Percentiles rank a stretch among this genome's conserved stretches.
Evolutionary conservation across 192 early-diverging fungal genomes (phyloP).

Genomic region (Phlyctochytrium planicorne): DNA sequence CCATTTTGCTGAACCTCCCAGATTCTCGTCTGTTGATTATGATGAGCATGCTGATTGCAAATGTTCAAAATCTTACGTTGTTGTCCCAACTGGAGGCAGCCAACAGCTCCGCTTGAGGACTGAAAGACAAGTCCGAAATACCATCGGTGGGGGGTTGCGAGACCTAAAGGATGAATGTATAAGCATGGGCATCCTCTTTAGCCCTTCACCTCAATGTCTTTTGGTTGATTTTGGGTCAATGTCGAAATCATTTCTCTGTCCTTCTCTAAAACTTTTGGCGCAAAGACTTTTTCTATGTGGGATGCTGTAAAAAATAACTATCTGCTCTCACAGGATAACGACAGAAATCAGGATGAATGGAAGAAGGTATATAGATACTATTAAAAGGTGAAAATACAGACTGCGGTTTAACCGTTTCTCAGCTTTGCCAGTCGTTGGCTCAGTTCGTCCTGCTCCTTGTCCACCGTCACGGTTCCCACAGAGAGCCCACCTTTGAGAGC

Average conservation of each 20-base stretch:
- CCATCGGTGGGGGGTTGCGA: conserved; percentile 18
- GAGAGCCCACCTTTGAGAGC: conserved; percentile 26
- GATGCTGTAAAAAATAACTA: too few species aligned
- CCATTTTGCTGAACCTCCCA: conserved; percentile 85
- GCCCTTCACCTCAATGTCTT: conserved; percentile 18
- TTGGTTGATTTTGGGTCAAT: conserved; percentile 6
- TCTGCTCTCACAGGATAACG: too few species aligned
- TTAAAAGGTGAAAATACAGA: too few species aligned
- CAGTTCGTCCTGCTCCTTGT: conserved; percentile 60
- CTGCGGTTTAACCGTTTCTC: conserved; percentile 49
- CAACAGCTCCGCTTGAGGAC: conserved; percentile 77
- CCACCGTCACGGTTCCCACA: conserved; percentile 38
- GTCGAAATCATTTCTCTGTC: conserved; percentile 15
- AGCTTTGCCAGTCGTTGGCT: conserved; percentile 63
- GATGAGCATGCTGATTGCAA: not conserved
- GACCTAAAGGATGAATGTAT: conserved; percentile 4
- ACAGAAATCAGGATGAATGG: too few species aligned
- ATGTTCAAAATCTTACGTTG: conserved; percentile 41
- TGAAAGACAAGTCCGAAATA: conserved; percentile 77
- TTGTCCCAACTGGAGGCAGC: conserved; percentile 92
- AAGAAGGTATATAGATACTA: too few species aligned
- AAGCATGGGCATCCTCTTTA: not conserved
- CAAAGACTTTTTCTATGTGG: too few species aligned
- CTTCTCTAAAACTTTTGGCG: too few species aligned
- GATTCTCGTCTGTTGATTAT: conserved; percentile 73